Percentiles rank a stretch among this genome's conserved stretches.
Evolutionary conservation across 2,329 filamentous ascomycete genomes (phyloP).

Genomic region (Talaromyces sp.): DNA sequence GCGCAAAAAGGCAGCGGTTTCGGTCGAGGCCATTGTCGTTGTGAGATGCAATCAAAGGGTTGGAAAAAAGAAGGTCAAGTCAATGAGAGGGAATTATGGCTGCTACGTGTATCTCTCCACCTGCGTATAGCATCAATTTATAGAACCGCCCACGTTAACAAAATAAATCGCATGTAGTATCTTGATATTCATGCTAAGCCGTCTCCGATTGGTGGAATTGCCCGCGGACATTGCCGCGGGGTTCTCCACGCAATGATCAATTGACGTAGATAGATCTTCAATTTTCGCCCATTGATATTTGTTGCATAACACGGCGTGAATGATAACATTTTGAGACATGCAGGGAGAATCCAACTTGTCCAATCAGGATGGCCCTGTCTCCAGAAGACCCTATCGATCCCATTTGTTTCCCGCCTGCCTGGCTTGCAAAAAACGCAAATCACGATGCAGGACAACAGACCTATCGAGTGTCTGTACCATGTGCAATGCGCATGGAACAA

Average conservation of each 20-base stretch:
- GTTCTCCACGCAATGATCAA: neutral
- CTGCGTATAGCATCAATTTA: too few relatives aligned
- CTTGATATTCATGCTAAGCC: neutral
- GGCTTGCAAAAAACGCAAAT: constrained; percentile 50
- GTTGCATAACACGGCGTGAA: neutral
- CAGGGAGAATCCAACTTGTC: constrained; percentile 8
- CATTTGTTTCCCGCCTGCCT: constrained; percentile 51
- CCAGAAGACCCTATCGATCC: constrained; percentile 48
- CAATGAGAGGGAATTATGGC: too few relatives aligned
- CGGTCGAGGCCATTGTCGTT: neutral
- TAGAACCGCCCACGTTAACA: neutral
- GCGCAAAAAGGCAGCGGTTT: constrained; percentile 25
- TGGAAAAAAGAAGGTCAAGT: too few relatives aligned
- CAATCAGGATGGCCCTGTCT: neutral
- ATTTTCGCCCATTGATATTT: neutral
- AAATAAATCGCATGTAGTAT: too few relatives aligned
- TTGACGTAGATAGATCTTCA: neutral
- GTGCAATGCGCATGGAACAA: constrained; percentile 47
- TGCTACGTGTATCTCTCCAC: too few relatives aligned
- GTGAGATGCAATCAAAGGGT: too few relatives aligned
- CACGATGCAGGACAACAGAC: constrained; percentile 47
- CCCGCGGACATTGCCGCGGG: neutral
- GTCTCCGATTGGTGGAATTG: neutral
- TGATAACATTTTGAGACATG: neutral
- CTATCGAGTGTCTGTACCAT: constrained; percentile 43